Base-by-base conservation (phyloP, 1,284 basidiomycete species). In the Malassezia yamatoensis region DNA sequence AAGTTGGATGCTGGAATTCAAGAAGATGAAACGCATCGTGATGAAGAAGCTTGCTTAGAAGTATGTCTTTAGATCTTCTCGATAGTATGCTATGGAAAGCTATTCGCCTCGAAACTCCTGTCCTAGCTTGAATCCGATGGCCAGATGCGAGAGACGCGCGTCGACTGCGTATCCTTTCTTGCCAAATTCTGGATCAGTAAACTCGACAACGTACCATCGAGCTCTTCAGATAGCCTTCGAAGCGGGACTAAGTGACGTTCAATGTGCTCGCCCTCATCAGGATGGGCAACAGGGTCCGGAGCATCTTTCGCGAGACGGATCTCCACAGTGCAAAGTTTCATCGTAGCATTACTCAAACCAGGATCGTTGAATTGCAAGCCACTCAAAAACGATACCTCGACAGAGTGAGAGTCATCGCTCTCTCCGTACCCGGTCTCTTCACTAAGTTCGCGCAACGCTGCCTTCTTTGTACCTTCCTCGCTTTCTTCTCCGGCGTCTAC, bases 341-440 rank as follows among this genome's bases (percentile, higher is more conserved):
- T 72, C 40, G 67, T 72, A 3, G 70, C 62, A 5, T 63, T 63
- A 1, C 63, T 64, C 16, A 72, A 44, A 7, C 72, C 72, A 1
- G 71, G 70, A 41, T 72, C 70, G 41, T 67, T 71, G 51, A 54
- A 57, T 62, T 73, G 65, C n/a, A 63, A 55, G 0, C 58, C 57
- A 13, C 63, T 67, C 11, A 63, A 61, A 39, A 64, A 58, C 33
- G 60, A 40, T 13, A 75, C 66, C 5, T 52, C 41, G 10, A 70
- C 61, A 13, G 53, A 53, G 1, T 62, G 66, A 2, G 65, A 70
- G 35, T 63, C 53, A 47, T 62, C 56, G 12, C 54, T 56, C 3
- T 62, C 60, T 2, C 70, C 67, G 49, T 72, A 75, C 3, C 73
- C 73, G 0, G 72, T 75, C 57, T 74, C 73, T 45, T 75, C 72